Conservation (phyloP, 306 rosid genomes). For the Gastrolobium bilobum region DNA sequence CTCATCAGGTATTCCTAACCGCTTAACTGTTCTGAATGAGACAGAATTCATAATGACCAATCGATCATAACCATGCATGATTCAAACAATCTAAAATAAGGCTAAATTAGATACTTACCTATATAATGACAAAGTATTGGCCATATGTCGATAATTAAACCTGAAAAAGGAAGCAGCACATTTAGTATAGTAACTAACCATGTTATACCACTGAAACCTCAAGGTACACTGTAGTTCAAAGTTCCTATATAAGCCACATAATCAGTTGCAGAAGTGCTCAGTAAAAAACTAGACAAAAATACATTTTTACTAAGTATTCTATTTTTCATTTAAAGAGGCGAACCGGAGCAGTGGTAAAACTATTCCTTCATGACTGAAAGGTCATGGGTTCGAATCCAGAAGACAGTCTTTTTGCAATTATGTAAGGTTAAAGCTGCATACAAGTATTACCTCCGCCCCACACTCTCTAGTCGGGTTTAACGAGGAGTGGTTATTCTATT, state of each 20-base stretch:
- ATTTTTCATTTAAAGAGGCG: constrained; percentile 9
- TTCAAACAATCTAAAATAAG: constrained; percentile 17
- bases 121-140: constrained; percentile 90
- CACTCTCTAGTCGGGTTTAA: no score
- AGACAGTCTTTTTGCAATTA: no score
- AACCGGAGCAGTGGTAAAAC: no score
- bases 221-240: not conserved
- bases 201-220: constrained; percentile 5
- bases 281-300: not conserved
- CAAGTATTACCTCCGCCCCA: no score
- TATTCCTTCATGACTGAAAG: no score
- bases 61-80: constrained; percentile 9
- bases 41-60: constrained; percentile 39
- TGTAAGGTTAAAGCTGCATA: no score
- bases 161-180: constrained; percentile 57
- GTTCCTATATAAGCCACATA: not conserved
- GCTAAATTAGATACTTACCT: constrained; percentile 57
- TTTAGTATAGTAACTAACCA: constrained; percentile 25
- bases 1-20: constrained; percentile 98
- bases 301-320: constrained; percentile 2
- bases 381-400: no score
- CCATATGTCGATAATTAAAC: constrained; percentile 99
- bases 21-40: constrained; percentile 86
- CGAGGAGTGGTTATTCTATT: no score
- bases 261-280: not conserved